These are phyloP conservation scores for Pleurotus ostreatus DNA, from an alignment of 768 basidiomycete species.

Conservation along the genomic window DNA sequence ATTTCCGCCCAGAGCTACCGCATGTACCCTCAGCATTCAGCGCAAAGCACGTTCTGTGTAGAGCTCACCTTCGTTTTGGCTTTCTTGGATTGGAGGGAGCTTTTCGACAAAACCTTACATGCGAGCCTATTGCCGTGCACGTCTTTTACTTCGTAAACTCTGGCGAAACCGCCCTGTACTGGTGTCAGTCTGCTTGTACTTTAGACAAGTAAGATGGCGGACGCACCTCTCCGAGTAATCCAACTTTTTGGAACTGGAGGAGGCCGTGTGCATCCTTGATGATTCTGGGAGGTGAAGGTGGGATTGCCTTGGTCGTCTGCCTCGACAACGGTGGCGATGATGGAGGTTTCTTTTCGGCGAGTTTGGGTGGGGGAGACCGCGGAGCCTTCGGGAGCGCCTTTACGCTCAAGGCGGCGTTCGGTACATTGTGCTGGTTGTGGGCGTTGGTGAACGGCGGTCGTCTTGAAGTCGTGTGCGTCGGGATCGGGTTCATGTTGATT, in stretches of 20 bases:
- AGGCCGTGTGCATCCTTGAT: slow-evolving; percentile 62
- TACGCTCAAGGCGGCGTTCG: slow-evolving; percentile 2
- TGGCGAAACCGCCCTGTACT: slow-evolving; percentile 83
- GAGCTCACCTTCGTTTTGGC: slow-evolving; percentile 86
- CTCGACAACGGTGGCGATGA: slow-evolving; percentile 68
- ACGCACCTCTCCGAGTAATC: slow-evolving; percentile 85
- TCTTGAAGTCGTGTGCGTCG: slow-evolving; percentile 18
- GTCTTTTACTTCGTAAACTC: slow-evolving; percentile 94
- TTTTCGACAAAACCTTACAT: slow-evolving; percentile 94
- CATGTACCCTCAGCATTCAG: background rate
- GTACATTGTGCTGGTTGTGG: slow-evolving; percentile 19
- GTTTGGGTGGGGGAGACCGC: slow-evolving; percentile 28
- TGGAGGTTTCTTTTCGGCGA: slow-evolving; percentile 34
- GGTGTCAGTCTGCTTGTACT: slow-evolving; percentile 20
- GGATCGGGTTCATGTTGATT: slow-evolving; percentile 7
- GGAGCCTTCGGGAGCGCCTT: slow-evolving; percentile 19
- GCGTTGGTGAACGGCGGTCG: slow-evolving; percentile 43
- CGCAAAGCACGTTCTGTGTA: background rate
- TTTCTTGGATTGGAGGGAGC: slow-evolving; percentile 90
- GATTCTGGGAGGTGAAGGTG: slow-evolving; percentile 75
- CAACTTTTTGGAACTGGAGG: slow-evolving; percentile 64
- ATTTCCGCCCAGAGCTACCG: slow-evolving; percentile 94
- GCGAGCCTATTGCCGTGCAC: slow-evolving; percentile 60
- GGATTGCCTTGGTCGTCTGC: slow-evolving; percentile 79
- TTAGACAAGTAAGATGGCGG: slow-evolving; percentile 10